Base-by-base conservation (phyloP, 2,329 filamentous ascomycete genomes). In the Fusarium tjaetaba region DNA sequence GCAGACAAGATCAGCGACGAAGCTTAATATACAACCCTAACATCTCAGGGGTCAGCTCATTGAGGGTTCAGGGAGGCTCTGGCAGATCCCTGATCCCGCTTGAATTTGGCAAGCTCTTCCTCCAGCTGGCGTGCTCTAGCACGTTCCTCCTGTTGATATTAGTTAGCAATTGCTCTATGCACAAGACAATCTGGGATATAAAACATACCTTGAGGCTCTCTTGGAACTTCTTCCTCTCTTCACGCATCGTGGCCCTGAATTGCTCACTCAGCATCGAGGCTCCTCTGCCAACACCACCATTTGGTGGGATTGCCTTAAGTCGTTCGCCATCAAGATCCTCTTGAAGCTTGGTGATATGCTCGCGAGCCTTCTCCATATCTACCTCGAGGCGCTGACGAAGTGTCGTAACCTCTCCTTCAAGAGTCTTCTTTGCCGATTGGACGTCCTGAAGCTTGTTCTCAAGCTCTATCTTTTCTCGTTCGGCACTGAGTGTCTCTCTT, bases 141-240 rank as follows among this genome's bases (percentile, higher is more conserved):
- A 77, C 88, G 86, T 72, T 89, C 87, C 82, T 86, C 86, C 86
- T 88, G 64, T 64, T 48, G 62, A n/a, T 5, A 7, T 10, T 61
- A 42, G 75, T 85, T 77, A 84, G 81, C 20, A 59, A 45, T 38
- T 36, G 20, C 20, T 34, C n/a, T 5, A 49, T 32, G 6, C 4
- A 48, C 16, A 18, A 43, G 30, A 24, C 32, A 11, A 13, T 8
- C 34, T 7, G 20, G 32, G 15, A 16, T 13, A 30, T 15, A n/a
- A 45, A 36, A 77, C 86, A 76, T 79, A 88, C 86, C 82, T 81
- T 84, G 45, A 89, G 77, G 66, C 88, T 87, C 71, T 88, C 86
- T 71, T 88, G 86, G 81, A 88, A 88, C 80, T 85, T 88, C 82
- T 85, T 88, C 72, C 87, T 84, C 81, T 89, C 87, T 77, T 88